Conservation (phyloP, 192 early-diverging fungal genomes). For the Borealophlyctis nickersoniae region DNA sequence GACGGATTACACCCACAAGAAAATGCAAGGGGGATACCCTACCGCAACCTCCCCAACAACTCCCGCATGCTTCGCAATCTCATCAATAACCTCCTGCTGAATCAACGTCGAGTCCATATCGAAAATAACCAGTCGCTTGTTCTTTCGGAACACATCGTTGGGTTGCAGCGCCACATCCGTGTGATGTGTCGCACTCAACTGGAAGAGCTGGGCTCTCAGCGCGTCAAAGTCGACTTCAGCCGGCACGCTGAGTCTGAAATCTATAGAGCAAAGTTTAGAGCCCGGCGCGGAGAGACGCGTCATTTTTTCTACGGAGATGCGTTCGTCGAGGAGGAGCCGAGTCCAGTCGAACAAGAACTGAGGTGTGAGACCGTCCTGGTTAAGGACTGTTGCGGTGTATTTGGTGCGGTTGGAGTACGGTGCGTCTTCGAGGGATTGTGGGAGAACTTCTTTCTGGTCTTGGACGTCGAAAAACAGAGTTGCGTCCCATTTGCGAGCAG, state of each 20-base stretch:
- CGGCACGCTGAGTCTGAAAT: constrained; percentile 83
- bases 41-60: constrained; percentile 89
- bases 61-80: constrained; percentile 89
- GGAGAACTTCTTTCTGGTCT: constrained; percentile 45
- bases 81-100: constrained; percentile 98
- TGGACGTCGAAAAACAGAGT: constrained; percentile 77
- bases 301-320: constrained; percentile 87
- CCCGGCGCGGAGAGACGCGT: constrained; percentile 66
- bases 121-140: constrained; percentile 95
- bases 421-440: constrained; percentile 71
- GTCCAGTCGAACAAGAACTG: constrained; percentile 82
- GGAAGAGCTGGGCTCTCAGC: constrained; percentile 69
- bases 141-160: constrained; percentile 79
- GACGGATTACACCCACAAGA: background rate
- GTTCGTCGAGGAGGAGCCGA: constrained; percentile 64
- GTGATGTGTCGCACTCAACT: constrained; percentile 51
- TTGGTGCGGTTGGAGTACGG: constrained; percentile 81
- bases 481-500: constrained; percentile 83
- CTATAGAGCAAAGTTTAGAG: constrained; percentile 68
- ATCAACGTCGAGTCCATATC: constrained; percentile 99
- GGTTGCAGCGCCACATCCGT: constrained; percentile 75
- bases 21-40: constrained; percentile 26
- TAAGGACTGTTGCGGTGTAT: constrained; percentile 83
- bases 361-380: constrained; percentile 74
- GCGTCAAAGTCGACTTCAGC: constrained; percentile 57